A percentile compares a stretch with the other conserved stretches of the same genome.
Evolutionary conservation across 306 rosid genomes (phyloP).

Genomic region (Gastrolobium villosum): DNA sequence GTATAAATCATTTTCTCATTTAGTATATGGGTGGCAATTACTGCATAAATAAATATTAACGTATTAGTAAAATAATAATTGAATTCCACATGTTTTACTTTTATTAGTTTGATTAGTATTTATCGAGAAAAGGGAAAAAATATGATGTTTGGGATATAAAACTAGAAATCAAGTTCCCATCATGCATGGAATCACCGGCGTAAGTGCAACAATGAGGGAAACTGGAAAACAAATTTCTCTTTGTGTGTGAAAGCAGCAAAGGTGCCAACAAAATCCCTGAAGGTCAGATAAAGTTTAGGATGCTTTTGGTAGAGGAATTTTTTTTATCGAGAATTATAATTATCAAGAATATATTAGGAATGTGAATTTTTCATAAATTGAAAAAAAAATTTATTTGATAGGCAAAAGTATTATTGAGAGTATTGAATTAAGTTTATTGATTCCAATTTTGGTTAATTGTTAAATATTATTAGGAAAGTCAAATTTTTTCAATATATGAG

Average conservation of each 20-base stretch:
- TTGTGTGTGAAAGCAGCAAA: constrained; percentile 45
- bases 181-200: constrained; percentile 20
- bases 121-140: not conserved
- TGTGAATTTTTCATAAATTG: too few species aligned
- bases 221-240: constrained; percentile 14
- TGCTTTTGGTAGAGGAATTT: too few species aligned
- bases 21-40: not conserved
- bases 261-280: constrained; percentile 10
- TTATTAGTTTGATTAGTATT: not conserved
- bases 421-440: too few species aligned
- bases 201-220: constrained; percentile 6
- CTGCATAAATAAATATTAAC: not conserved
- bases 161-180: not conserved
- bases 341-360: too few species aligned
- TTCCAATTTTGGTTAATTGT: too few species aligned
- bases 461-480: too few species aligned
- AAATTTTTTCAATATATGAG: too few species aligned
- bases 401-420: too few species aligned
- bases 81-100: not conserved
- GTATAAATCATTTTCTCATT: too few species aligned
- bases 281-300: not conserved
- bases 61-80: not conserved
- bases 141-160: not conserved
- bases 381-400: too few species aligned
- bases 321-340: too few species aligned